Evolutionary conservation across 352 stramenopile species (phyloP).

Genomic region (Phytophthora megakarya): DNA sequence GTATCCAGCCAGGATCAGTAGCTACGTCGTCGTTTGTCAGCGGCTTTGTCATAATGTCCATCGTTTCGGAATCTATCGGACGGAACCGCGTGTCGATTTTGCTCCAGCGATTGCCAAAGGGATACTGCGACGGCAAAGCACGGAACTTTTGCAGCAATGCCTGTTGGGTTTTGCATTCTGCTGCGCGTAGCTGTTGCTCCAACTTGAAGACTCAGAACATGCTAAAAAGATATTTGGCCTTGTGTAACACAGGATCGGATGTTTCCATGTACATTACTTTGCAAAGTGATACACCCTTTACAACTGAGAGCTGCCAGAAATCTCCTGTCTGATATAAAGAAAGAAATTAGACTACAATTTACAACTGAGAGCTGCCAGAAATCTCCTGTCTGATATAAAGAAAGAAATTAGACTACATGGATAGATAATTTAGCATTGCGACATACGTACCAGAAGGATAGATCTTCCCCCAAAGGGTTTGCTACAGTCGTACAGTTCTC

Average conservation of each 20-base stretch:
- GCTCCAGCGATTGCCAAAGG: slow-evolving; percentile 3
- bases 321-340: slow-evolving; percentile 1
- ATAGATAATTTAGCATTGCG: too few species aligned
- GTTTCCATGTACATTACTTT: slow-evolving; percentile 18
- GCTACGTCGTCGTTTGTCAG: slow-evolving; percentile 1
- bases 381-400: slow-evolving; percentile 1
- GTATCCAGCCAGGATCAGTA: not conserved
- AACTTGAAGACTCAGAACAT: not conserved
- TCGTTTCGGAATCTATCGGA: not conserved
- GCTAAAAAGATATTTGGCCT: slow-evolving; percentile 9
- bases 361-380: slow-evolving; percentile 7
- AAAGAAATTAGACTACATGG: too few species aligned
- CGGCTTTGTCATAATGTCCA: not conserved
- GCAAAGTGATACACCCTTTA: not conserved
- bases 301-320: slow-evolving; percentile 6
- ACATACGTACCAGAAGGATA: slow-evolving; percentile 11
- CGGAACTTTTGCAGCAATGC: not conserved
- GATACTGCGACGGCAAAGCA: not conserved
- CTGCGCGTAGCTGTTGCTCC: not conserved
- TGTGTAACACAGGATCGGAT: not conserved
- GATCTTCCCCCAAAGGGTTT: slow-evolving; percentile 8
- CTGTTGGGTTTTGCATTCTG: not conserved
- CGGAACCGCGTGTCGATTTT: not conserved
- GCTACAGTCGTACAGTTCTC: not conserved
- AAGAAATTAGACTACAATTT: too few species aligned